These are phyloP conservation scores for Umbellularia californica DNA, from an alignment of 164 flowering plant genomes.

Conservation along the genomic window DNA sequence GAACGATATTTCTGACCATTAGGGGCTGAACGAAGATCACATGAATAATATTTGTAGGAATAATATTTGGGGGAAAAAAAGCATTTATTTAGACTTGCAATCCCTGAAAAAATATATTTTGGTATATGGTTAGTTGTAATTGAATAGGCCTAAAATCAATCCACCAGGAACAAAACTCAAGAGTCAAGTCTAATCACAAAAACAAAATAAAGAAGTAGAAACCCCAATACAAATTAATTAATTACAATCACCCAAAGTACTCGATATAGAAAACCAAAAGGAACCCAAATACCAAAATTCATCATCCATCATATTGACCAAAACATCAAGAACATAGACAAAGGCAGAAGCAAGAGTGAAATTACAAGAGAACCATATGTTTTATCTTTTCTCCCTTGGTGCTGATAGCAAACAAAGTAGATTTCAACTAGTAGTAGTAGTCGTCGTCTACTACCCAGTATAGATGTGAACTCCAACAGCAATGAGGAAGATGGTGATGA, in stretches of 20 bases:
- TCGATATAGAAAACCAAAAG: too few relatives aligned
- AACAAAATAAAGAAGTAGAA: background rate
- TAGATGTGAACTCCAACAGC: slow-evolving; percentile 35
- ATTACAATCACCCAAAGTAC: background rate
- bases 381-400: background rate
- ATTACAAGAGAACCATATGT: background rate
- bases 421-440: background rate
- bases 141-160: too few relatives aligned
- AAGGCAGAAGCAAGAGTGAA: background rate
- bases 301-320: too few relatives aligned
- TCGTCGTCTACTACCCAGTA: slow-evolving; percentile 18
- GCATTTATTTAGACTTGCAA: too few relatives aligned
- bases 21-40: too few relatives aligned
- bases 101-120: too few relatives aligned
- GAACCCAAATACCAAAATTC: background rate
- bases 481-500: slow-evolving; percentile 38
- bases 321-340: background rate
- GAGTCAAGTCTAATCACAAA: background rate
- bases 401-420: too few relatives aligned
- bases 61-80: too few relatives aligned
- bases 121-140: too few relatives aligned
- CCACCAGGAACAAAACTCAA: too few relatives aligned
- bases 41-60: too few relatives aligned
- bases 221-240: background rate
- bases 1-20: too few relatives aligned